Evolutionary conservation across 257 asterid species (phyloP).

Genomic region (Capsicum pubescens): DNA sequence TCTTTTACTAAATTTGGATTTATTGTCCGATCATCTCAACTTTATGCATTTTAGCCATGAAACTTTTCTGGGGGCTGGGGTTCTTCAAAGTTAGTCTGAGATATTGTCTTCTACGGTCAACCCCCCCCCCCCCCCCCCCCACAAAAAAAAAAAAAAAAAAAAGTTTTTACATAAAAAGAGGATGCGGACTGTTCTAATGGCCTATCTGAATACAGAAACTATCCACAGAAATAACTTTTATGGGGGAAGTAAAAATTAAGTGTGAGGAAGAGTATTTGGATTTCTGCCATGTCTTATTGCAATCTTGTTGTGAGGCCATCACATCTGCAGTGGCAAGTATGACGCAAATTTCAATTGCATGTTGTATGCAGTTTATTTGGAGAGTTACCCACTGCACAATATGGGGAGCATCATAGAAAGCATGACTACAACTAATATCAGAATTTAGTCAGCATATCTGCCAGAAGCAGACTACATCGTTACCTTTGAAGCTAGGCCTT

Average conservation of each 20-base stretch:
- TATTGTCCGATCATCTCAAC: not conserved
- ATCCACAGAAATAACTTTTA: not conserved
- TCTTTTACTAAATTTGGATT: not conserved
- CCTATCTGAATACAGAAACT: not conserved
- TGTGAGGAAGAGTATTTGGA: not conserved
- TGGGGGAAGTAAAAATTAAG: not conserved
- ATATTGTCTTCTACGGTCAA: not conserved
- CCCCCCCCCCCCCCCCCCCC: too few species aligned
- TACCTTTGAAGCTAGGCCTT: slow-evolving; percentile 40
- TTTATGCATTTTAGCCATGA: not conserved
- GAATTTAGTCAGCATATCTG: not conserved
- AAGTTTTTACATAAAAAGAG: not conserved
- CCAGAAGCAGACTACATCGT: not conserved
- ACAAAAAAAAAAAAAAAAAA: too few species aligned
- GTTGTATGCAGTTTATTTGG: not conserved
- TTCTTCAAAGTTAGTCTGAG: too few species aligned
- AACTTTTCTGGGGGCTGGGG: not conserved
- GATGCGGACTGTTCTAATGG: not conserved
- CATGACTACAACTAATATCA: not conserved
- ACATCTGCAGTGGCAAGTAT: not conserved
- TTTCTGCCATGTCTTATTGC: not conserved
- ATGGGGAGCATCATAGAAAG: not conserved
- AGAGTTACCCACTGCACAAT: not conserved
- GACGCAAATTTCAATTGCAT: not conserved
- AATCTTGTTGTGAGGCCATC: not conserved